Conservation (phyloP, 1,284 basidiomycete species). For the Malassezia yamatoensis region DNA sequence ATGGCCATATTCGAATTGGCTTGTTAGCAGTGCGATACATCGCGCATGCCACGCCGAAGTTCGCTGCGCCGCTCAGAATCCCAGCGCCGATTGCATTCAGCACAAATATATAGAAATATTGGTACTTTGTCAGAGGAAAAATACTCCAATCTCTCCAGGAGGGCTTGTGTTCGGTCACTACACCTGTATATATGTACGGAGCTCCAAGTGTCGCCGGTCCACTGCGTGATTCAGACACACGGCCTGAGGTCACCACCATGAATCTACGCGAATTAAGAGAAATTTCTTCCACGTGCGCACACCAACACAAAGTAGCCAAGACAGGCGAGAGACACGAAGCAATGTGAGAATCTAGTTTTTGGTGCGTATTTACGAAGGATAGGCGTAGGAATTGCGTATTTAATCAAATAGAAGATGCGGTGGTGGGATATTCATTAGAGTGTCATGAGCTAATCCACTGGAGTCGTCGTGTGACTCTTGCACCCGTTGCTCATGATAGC, state of each 20-base stretch:
- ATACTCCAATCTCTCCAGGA: slow-evolving; percentile 15
- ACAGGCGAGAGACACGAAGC: too few species aligned
- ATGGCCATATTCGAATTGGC: slow-evolving; percentile 29
- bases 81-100: slow-evolving; percentile 17
- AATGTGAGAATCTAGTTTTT: too few species aligned
- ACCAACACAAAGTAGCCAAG: too few species aligned
- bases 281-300: too few species aligned
- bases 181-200: slow-evolving; percentile 56
- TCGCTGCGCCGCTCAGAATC: slow-evolving; percentile 26
- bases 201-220: slow-evolving; percentile 6
- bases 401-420: not conserved
- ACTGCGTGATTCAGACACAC: not conserved
- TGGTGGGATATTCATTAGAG: not conserved
- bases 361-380: not conserved
- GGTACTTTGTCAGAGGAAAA: slow-evolving; percentile 6
- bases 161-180: not conserved
- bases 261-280: too few species aligned
- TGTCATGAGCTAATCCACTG: not conserved
- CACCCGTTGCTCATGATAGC: not conserved
- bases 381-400: not conserved
- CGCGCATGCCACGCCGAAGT: slow-evolving; percentile 38
- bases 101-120: slow-evolving; percentile 18
- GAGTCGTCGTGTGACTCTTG: not conserved
- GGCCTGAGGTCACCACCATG: too few species aligned
- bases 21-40: slow-evolving; percentile 22